Base-by-base conservation (phyloP, 768 basidiomycete species). In the Dentipellis sp. region DNA sequence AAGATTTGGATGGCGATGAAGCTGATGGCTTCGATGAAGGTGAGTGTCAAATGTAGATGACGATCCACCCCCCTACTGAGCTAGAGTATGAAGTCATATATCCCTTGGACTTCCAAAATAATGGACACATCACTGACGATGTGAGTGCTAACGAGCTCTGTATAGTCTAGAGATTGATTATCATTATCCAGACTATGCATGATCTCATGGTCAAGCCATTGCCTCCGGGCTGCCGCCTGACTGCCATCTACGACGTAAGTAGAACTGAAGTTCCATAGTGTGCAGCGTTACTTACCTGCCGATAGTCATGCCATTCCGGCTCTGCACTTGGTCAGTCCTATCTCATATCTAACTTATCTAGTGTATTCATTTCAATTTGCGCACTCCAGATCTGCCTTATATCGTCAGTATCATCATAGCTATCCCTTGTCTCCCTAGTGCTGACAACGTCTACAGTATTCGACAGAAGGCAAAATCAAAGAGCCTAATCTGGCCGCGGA, bases 381-480 rank as follows among this genome's bases (percentile, higher is more conserved):
- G n/a, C 14, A 10, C 4, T 35, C 45, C 58, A 70, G 74, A 74
- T 61, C 63, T 73, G 12, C 73, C 72, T 1, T 74, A 72, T 59
- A 65, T 73, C 52, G 60, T 62, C 23, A 38, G 58, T 38, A 39
- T 53, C 55, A 38, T 38, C 23, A 34, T 35, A 8, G 16, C 37
- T 12, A 35, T 37, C 29, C 29, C 9, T 35, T 10, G 16, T 37
- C 42, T 17, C 10, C 16, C 46, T 10, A 12, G 19, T 42, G 45
- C 29, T 42, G 16, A 21, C 1, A 36, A 42, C 42, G 10, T 19
- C 42, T 14, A 10, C 54, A 89, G 83, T 97, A 97, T 71, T 92
- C 92, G 19, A 95, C 93, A 7, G 92, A 97, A 72, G 94, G 94
- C 50, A 93, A 91, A 66, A 72, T 97, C 67, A 97, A 97, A 69